phyloP scores from a whole-genome alignment of 495 filamentous ascomycete genomes.

The Talaromyces thailandensis region DNA sequence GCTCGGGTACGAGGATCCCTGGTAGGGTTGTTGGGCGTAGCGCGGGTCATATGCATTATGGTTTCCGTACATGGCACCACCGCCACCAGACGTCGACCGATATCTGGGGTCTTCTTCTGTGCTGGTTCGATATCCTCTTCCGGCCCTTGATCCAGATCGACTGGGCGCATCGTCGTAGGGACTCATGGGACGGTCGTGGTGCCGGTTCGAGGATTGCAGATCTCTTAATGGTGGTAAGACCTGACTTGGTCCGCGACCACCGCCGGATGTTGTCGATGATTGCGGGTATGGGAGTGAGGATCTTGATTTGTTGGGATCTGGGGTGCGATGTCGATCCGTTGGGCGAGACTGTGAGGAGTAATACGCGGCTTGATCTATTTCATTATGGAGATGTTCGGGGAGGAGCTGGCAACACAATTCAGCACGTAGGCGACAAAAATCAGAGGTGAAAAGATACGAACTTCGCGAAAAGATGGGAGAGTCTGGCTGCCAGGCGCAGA shows the following conservation, averaged over 20 bases:
- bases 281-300: constrained; percentile 1
- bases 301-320: not conserved
- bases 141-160: constrained; percentile 9
- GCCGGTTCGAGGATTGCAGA: constrained; percentile 24
- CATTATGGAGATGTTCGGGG: constrained; percentile 37
- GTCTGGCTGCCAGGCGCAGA: constrained; percentile 28
- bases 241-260: constrained; percentile 25
- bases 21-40: not conserved
- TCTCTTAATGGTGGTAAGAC: constrained; percentile 36
- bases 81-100: not conserved
- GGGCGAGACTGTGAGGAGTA: constrained; percentile 17
- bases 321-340: constrained; percentile 15
- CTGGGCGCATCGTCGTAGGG: constrained; percentile 21
- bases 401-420: constrained; percentile 21
- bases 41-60: not conserved
- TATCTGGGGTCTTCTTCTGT: constrained; percentile 1
- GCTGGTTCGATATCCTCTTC: not conserved
- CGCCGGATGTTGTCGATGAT: constrained; percentile 9
- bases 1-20: constrained; percentile 19
- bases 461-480: constrained; percentile 38
- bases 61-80: not conserved
- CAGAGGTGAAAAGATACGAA: constrained; percentile 12
- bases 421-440: not conserved
- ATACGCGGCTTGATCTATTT: constrained; percentile 37
- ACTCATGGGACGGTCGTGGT: constrained; percentile 12